A percentile compares a stretch with the other conserved stretches of the same genome.
Conservation (phyloP, 106 monocot species). For the Dendrobium chrysotoxum region DNA sequence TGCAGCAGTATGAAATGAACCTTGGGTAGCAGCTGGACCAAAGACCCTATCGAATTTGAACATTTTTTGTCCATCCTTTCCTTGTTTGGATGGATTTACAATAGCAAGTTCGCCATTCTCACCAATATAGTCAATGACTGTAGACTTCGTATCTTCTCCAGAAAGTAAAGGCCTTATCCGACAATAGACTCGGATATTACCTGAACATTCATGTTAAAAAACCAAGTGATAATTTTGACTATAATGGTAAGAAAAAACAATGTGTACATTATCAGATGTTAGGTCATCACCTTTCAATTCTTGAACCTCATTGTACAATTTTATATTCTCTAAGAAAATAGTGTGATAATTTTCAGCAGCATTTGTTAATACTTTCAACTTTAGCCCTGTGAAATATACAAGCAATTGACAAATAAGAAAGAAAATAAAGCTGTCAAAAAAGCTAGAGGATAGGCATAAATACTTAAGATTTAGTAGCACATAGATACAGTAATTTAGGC, state of each 20-base stretch:
- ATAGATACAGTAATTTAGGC: neutral
- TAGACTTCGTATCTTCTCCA: conserved; percentile 33
- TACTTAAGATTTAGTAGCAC: neutral
- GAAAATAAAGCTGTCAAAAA: neutral
- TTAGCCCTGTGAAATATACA: conserved; percentile 28
- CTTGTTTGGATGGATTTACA: conserved; percentile 59
- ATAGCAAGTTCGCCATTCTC: conserved; percentile 70
- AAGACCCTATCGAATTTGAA: conserved; percentile 81
- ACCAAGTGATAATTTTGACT: conserved; percentile 3
- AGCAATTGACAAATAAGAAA: neutral
- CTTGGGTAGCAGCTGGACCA: conserved; percentile 62
- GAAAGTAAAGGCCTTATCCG: conserved; percentile 71
- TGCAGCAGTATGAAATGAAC: conserved; percentile 22
- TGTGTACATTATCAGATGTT: neutral
- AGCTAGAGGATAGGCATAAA: neutral
- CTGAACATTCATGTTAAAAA: conserved; percentile 18
- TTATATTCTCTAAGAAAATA: conserved; percentile 58
- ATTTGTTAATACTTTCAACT: conserved; percentile 42
- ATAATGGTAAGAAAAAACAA: neutral
- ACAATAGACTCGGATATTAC: conserved; percentile 83
- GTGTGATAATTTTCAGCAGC: conserved; percentile 49
- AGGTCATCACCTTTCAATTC: conserved; percentile 62
- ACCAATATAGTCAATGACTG: conserved; percentile 54
- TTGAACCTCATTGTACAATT: conserved; percentile 64
- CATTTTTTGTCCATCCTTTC: conserved; percentile 54